Evolutionary conservation across 2,329 filamentous ascomycete species (phyloP).

Genomic region (Cladosporium oxysporum): DNA sequence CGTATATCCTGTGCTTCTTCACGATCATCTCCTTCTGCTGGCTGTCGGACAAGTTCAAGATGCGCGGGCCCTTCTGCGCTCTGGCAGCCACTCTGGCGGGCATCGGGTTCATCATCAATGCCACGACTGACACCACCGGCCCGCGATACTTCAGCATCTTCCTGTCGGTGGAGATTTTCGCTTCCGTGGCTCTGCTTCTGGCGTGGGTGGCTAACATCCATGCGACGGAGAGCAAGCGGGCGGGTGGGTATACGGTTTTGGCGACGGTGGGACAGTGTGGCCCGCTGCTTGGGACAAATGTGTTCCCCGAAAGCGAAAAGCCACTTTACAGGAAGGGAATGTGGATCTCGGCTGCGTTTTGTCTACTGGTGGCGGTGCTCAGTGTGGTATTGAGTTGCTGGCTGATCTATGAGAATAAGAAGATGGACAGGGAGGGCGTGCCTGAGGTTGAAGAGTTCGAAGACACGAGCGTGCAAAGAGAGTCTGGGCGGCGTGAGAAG

Average conservation of each 20-base stretch:
- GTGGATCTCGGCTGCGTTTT: constrained; percentile 62
- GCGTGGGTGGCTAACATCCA: constrained; percentile 44
- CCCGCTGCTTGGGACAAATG: constrained; percentile 12
- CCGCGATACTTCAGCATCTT: constrained; percentile 43
- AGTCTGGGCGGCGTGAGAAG: constrained; percentile 20
- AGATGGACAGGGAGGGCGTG: constrained; percentile 53
- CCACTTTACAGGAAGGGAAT: constrained; percentile 58
- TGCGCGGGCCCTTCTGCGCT: constrained; percentile 44
- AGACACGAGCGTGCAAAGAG: constrained; percentile 25
- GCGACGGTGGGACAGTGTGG: constrained; percentile 41
- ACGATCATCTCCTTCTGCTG: constrained; percentile 40
- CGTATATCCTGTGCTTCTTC: constrained; percentile 45
- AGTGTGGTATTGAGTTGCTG: constrained; percentile 56
- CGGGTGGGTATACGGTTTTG: constrained; percentile 41
- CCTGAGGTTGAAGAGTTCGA: constrained; percentile 29
- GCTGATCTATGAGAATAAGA: constrained; percentile 61
- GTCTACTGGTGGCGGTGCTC: constrained; percentile 59
- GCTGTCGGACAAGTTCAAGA: constrained; percentile 40
- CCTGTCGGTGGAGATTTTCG: constrained; percentile 44
- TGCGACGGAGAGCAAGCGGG: constrained; percentile 40
- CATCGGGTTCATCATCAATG: constrained; percentile 46
- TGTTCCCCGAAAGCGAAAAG: constrained; percentile 54
- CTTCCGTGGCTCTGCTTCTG: constrained; percentile 39
- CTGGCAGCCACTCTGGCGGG: constrained; percentile 40
- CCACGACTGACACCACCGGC: constrained; percentile 37